A percentile compares a stretch with the other conserved stretches of the same genome.
These are phyloP conservation scores for Biscogniauxia sp. DNA, from an alignment of 2,329 filamentous ascomycete genomes.

Conservation along the genomic window DNA sequence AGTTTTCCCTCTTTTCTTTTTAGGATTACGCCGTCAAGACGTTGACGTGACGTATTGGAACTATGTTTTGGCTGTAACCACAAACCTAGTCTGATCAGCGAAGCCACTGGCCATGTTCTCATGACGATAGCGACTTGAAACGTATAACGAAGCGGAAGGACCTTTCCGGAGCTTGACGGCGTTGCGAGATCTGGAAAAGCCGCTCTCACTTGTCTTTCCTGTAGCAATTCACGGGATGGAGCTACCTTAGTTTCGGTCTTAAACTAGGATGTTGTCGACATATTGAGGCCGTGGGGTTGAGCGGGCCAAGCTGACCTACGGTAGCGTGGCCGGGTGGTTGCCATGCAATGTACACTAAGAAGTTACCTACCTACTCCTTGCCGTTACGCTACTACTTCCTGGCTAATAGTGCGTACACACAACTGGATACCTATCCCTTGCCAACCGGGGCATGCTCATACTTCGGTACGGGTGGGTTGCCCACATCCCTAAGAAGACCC, in stretches of 20 bases:
- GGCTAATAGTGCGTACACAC: background rate
- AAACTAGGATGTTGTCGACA: conserved; percentile 1
- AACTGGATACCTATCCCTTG: conserved; percentile 1
- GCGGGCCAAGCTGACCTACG: conserved; percentile 7
- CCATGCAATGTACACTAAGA: conserved; percentile 11
- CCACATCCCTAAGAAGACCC: conserved; percentile 1
- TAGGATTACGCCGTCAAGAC: background rate
- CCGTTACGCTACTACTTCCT: conserved; percentile 10
- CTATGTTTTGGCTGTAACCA: background rate
- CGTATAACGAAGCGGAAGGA: conserved; percentile 1
- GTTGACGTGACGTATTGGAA: background rate
- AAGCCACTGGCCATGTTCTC: background rate
- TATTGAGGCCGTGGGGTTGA: conserved; percentile 6
- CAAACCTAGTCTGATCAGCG: background rate
- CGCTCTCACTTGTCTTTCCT: too few species aligned
- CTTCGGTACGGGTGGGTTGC: background rate
- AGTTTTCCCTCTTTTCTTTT: background rate
- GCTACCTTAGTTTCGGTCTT: background rate
- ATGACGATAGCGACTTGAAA: conserved; percentile 1
- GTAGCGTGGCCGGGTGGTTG: conserved; percentile 9
- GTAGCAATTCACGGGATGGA: background rate
- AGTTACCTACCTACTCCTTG: conserved; percentile 1
- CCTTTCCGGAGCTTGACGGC: background rate
- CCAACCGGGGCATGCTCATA: background rate
- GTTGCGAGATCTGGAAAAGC: background rate